Conservation (phyloP, 352 stramenopile species). For the Phytophthora ohioensis region DNA sequence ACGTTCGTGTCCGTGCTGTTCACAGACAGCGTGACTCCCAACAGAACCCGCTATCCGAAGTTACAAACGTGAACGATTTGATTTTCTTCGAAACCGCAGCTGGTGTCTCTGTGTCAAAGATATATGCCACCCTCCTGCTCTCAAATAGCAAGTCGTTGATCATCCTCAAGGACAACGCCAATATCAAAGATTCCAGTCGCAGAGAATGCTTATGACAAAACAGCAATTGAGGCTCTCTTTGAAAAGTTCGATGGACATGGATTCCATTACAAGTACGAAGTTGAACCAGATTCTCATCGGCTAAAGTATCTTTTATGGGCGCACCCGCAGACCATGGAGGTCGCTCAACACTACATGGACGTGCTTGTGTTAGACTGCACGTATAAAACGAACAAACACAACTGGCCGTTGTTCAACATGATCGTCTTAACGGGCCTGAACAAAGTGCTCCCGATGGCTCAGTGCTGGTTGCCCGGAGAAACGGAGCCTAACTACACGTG, state of each 20-base stretch:
- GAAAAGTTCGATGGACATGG: neutral
- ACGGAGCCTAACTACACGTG: constrained; percentile 8
- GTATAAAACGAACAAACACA: constrained; percentile 22
- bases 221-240: neutral
- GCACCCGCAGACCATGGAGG: neutral
- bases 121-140: no score
- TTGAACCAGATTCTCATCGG: neutral
- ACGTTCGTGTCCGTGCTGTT: no score
- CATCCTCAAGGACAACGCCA: neutral
- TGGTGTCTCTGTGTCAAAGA: no score
- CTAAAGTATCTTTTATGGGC: constrained; percentile 22
- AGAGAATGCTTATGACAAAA: neutral
- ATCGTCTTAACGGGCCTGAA: constrained; percentile 15
- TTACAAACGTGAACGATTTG: no score
- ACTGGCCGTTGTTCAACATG: constrained; percentile 1
- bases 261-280: constrained; percentile 3
- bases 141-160: neutral
- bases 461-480: constrained; percentile 14
- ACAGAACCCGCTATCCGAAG: no score
- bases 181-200: neutral
- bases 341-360: constrained; percentile 10
- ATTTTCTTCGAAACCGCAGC: no score
- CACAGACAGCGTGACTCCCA: no score
- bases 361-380: constrained; percentile 22
- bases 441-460: constrained; percentile 14